phyloP scores from a whole-genome alignment of 129 eudicot species.

The Pulicaria dysenterica region DNA sequence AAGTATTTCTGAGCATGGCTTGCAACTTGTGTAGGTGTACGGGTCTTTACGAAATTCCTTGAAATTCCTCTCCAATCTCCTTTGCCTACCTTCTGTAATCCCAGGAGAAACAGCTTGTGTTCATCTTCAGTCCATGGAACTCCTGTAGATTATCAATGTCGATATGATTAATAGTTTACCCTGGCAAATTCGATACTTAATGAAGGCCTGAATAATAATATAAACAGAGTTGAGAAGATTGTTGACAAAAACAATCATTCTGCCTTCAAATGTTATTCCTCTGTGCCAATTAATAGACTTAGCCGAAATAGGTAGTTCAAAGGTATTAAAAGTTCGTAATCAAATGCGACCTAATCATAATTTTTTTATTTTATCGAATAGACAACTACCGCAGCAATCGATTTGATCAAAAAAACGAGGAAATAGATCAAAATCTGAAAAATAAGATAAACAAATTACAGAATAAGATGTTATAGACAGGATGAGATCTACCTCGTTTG shows the following conservation, averaged over 20 bases:
- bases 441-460: neutral
- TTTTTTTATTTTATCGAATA: neutral
- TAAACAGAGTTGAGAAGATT: neutral
- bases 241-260: neutral
- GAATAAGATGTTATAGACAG: neutral
- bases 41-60: conserved; percentile 52
- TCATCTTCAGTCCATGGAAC: conserved; percentile 69
- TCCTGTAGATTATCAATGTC: conserved; percentile 37
- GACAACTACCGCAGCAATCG: neutral
- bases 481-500: conserved; percentile 55
- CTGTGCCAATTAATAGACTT: neutral
- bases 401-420: conserved; percentile 4
- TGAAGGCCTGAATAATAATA: neutral
- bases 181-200: neutral
- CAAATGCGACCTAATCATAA: neutral
- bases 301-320: neutral
- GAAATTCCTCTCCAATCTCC: conserved; percentile 75
- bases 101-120: conserved; percentile 56
- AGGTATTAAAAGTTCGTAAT: neutral
- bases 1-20: conserved; percentile 72
- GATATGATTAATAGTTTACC: neutral
- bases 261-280: neutral
- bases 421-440: conserved; percentile 1
- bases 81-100: conserved; percentile 57
- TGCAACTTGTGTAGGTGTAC: conserved; percentile 62